Conservation (phyloP, 257 asterid species). For the Solanum chilense region DNA sequence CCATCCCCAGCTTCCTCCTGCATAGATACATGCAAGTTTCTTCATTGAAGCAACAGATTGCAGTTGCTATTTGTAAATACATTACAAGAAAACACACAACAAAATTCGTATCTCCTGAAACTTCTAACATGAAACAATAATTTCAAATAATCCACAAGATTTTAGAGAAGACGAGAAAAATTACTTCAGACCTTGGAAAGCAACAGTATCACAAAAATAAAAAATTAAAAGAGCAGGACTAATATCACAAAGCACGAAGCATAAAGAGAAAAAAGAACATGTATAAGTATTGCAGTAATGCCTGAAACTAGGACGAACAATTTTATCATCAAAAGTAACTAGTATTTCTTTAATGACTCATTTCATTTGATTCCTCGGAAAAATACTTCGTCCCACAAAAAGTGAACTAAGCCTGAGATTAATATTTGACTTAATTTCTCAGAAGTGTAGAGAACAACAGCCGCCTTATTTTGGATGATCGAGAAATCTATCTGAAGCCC, state of each 20-base stretch:
- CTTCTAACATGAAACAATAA: neutral
- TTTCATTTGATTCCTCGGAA: neutral
- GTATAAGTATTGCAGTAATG: neutral
- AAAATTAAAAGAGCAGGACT: neutral
- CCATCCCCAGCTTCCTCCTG: constrained; percentile 18
- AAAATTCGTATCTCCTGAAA: neutral
- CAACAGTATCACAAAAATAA: neutral
- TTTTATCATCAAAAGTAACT: neutral
- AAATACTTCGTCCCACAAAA: neutral
- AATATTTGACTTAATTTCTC: neutral
- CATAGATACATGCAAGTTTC: neutral
- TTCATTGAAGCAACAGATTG: neutral
- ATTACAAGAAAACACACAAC: neutral
- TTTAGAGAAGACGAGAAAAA: neutral
- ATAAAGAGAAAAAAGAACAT: neutral
- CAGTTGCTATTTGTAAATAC: neutral
- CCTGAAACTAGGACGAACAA: neutral
- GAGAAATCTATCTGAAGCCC: neutral
- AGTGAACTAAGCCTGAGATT: neutral
- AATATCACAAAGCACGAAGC: neutral
- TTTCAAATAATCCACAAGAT: neutral
- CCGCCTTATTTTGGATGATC: neutral
- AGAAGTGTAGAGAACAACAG: neutral
- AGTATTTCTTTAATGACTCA: neutral
- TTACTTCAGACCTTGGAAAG: neutral